Percentiles rank a stretch among this genome's conserved stretches.
phyloP scores from a whole-genome alignment of 192 early-diverging fungal genomes.

The Umbelopsis sp. region DNA sequence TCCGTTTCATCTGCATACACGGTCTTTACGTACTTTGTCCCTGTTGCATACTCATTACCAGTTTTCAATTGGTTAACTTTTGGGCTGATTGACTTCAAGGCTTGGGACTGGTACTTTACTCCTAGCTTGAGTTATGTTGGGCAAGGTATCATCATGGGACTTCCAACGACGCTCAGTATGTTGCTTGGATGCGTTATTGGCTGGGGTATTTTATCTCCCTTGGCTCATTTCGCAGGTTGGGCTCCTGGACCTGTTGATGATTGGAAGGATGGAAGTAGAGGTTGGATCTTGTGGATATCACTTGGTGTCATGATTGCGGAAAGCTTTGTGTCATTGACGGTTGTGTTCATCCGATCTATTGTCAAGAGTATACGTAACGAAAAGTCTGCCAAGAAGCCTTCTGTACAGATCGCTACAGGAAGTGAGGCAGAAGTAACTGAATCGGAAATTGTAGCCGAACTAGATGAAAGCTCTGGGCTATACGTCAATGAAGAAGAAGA shows the following conservation, averaged over 20 bases:
- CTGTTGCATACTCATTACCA: conserved; percentile 55
- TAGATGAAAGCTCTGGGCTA: conserved; percentile 24
- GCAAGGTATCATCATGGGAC: conserved; percentile 82
- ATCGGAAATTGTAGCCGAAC: conserved; percentile 29
- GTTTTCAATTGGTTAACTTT: conserved; percentile 58
- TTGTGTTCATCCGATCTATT: conserved; percentile 45
- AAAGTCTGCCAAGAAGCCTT: background rate
- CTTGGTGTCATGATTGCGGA: conserved; percentile 81
- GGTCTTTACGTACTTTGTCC: conserved; percentile 62
- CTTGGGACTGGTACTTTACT: conserved; percentile 72
- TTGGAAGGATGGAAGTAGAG: conserved; percentile 69
- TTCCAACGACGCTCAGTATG: conserved; percentile 76
- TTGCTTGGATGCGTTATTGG: conserved; percentile 67
- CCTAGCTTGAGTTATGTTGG: conserved; percentile 77
- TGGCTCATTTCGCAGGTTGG: conserved; percentile 71
- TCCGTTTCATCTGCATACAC: conserved; percentile 65
- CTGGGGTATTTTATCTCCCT: conserved; percentile 74
- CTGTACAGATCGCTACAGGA: background rate
- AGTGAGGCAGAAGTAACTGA: conserved; percentile 4
- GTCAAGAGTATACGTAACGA: conserved; percentile 39
- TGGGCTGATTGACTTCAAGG: conserved; percentile 47
- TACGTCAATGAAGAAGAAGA: conserved; percentile 15
- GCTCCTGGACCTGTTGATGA: conserved; percentile 67
- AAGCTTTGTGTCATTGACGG: conserved; percentile 59
- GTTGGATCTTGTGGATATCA: conserved; percentile 83